Evolutionary conservation across 768 basidiomycete genomes (phyloP).

Genomic region (Gyrodon lividus): DNA sequence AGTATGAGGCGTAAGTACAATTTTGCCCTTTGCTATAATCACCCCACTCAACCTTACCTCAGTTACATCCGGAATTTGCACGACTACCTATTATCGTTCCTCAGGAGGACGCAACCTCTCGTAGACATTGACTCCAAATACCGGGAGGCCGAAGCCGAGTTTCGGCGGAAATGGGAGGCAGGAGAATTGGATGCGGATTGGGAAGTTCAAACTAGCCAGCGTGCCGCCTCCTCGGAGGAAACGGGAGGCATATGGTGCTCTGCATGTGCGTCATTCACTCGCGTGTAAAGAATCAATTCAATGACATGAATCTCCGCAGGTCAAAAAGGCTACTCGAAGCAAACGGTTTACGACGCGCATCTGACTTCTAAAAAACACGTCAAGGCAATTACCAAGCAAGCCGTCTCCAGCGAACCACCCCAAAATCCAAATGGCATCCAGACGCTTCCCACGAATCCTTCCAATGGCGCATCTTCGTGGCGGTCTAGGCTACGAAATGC

Average conservation of each 20-base stretch:
- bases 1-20: constrained; percentile 72
- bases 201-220: constrained; percentile 52
- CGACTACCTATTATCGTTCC: constrained; percentile 82
- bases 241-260: constrained; percentile 87
- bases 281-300: constrained; percentile 2
- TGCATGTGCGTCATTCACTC: constrained; percentile 63
- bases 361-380: constrained; percentile 93
- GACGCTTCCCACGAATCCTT: constrained; percentile 29
- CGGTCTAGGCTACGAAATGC: constrained; percentile 58
- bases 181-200: constrained; percentile 70
- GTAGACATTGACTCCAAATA: constrained; percentile 72
- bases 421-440: constrained; percentile 36
- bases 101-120: constrained; percentile 81
- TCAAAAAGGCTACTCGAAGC: constrained; percentile 93
- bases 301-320: constrained; percentile 45
- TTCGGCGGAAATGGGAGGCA: constrained; percentile 77
- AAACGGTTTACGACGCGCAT: constrained; percentile 97
- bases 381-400: constrained; percentile 83
- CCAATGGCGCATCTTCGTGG: constrained; percentile 29
- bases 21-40: constrained; percentile 3
- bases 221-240: constrained; percentile 41
- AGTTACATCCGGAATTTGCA: constrained; percentile 87
- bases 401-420: constrained; percentile 35
- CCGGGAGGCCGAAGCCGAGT: constrained; percentile 61
- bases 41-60: constrained; percentile 9